Evolutionary conservation across 345 rosid genomes (phyloP), one percentile per base, ranked within the genome.

Genomic region (Rubroshorea leprosula): DNA sequence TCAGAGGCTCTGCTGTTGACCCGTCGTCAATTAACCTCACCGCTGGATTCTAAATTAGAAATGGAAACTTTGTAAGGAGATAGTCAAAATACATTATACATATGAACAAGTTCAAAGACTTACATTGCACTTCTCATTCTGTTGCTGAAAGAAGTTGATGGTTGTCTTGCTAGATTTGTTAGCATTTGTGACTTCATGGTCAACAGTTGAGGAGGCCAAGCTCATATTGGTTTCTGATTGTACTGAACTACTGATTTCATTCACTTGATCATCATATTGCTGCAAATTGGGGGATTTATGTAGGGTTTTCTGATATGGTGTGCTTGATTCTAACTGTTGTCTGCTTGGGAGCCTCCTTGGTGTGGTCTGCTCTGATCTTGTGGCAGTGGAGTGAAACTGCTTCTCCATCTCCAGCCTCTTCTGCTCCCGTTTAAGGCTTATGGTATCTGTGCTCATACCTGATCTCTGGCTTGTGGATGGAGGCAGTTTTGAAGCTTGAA

Each of bases 121-220:
- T 74, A 85, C 96, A 29, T 64, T 78, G 51, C 72, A 75, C 61
- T 59, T 74, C 13, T 53, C 70, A 35, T 60, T 57, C 43, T 60
- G 62, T 49, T 74, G 78, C 78, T 70, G 79, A 19, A 50, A 51
- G 53, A 51, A 57, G 64, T 31, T 21, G 49, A 60, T 67, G 39
- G 41, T 66, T 41, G 41, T 75, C 75, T 76, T 74, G 51, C 65
- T 55, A 38, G 72, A 77, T 58, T 69, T 76, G 60, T 77, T 77
- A 26, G 61, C 65, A 75, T 89, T 89, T 50, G 85, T 76, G 63
- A 84, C 80, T 76, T 89, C 93, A 43, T 44, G 73, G 38, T 84
- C 96, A 58, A 67, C 67, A 61, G 65, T 75, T n/a, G n/a, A n/a
- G 21, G 93, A 82, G 63, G 71, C 79, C 47, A 60, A 65, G 67